Base-by-base conservation (phyloP, 345 rosid species). In the Syzygium aqueum region DNA sequence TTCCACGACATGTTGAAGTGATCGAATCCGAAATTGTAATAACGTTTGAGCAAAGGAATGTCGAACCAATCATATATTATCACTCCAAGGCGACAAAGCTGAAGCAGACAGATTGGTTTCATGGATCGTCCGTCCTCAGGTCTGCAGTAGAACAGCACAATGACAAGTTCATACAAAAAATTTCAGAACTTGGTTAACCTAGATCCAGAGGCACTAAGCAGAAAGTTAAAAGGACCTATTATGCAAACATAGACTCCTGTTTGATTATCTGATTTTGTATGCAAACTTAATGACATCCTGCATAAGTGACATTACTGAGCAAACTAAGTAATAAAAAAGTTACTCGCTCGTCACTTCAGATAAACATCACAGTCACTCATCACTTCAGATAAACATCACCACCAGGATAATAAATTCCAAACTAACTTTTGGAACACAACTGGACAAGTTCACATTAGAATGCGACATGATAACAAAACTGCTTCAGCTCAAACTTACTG, bases 1-100 rank as follows among this genome's bases (percentile, higher is more conserved):
- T 85, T 96, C 95, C 99, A 89, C 0, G 98, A 92, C 92, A 96
- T 90, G 92, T 94, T 93, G 88, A 93, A 98, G 90, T 98, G 99
- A 86, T 96, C 99, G 30, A 98, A 98, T 61, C 99, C 99, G 11
- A 98, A 98, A 86, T 94, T 95, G 93, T 98, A 98, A 86, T 95
- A 98, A 52, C 88, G 84, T 89, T 96, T 98, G 16, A 98, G 92
- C 96, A 94, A 96, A 3, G 95, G 88, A 63, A 98, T 96, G 90
- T 96, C 99, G 25, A 98, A 87, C 99, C 99, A 98, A 65, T 98
- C 99, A n/a, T 96, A 98, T 54, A 96, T 89, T 90, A 96, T 91
- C 63, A 93, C 97, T 82, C 99, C 99, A 49, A 98, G 28, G 77
- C 96, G 96, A 83, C 96, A 94, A 16, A 96, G 54, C 88, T 98